Conservation (phyloP, 257 asterid genomes). For the Solanum habrochaites region DNA sequence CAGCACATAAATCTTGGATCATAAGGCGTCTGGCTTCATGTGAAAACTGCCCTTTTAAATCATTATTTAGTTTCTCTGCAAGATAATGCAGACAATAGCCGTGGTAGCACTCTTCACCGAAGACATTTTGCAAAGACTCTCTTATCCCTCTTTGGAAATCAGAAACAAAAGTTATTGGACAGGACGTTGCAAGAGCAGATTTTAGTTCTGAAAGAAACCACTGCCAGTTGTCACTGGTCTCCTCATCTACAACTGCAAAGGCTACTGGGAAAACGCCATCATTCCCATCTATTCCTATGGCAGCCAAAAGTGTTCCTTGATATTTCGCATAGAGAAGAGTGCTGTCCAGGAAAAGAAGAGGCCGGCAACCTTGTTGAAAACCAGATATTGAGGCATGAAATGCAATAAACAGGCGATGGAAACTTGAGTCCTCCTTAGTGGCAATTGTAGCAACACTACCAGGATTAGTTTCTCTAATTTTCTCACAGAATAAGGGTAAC, state of each 20-base stretch:
- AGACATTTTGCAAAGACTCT: slow-evolving; percentile 56
- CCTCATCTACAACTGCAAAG: slow-evolving; percentile 94
- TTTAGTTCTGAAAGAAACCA: slow-evolving; percentile 87
- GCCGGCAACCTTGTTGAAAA: slow-evolving; percentile 72
- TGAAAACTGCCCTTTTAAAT: slow-evolving; percentile 87
- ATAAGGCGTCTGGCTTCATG: slow-evolving; percentile 97
- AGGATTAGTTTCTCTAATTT: slow-evolving; percentile 91
- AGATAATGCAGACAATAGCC: slow-evolving; percentile 88
- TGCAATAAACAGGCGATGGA: slow-evolving; percentile 69
- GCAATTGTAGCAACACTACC: slow-evolving; percentile 73
- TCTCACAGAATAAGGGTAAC: slow-evolving; percentile 76
- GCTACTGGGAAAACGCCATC: slow-evolving; percentile 87
- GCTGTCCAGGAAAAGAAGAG: slow-evolving; percentile 86
- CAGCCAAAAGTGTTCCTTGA: slow-evolving; percentile 85
- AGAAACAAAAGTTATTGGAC: slow-evolving; percentile 71
- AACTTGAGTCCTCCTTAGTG: slow-evolving; percentile 95
- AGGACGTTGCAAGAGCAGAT: slow-evolving; percentile 60
- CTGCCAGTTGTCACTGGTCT: slow-evolving; percentile 83
- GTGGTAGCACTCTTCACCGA: slow-evolving; percentile 74
- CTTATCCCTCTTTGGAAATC: slow-evolving; percentile 85
- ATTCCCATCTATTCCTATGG: slow-evolving; percentile 90
- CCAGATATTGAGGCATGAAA: slow-evolving; percentile 91
- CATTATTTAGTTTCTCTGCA: slow-evolving; percentile 87
- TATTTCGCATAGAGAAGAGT: slow-evolving; percentile 88
- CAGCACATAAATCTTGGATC: slow-evolving; percentile 87